Percentiles rank a stretch among this genome's conserved stretches.
phyloP scores from a whole-genome alignment of 768 basidiomycete genomes.

The Russula vinacea region DNA sequence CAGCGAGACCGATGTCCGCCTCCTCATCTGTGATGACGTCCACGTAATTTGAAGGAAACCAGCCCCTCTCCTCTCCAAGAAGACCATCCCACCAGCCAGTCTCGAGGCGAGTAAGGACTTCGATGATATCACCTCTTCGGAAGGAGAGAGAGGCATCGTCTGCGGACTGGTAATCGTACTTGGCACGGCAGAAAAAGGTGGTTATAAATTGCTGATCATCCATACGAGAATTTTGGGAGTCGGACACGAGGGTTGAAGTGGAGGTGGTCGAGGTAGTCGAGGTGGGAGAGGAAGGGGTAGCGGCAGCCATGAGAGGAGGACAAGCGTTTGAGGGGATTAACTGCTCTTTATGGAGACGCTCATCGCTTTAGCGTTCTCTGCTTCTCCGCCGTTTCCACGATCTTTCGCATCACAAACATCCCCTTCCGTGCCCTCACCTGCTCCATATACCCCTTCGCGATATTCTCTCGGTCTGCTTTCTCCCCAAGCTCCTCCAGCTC shows the following conservation, averaged over 20 bases:
- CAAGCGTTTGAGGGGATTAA: neutral
- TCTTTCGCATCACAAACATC: constrained; percentile 91
- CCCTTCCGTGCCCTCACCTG: constrained; percentile 88
- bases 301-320: constrained; percentile 9
- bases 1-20: constrained; percentile 62
- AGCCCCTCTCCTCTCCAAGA: constrained; percentile 83
- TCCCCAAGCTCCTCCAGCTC: constrained; percentile 96
- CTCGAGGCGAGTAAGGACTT: constrained; percentile 85
- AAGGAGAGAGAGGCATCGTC: constrained; percentile 90
- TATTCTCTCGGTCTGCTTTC: constrained; percentile 87
- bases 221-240: constrained; percentile 8
- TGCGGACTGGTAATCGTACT: constrained; percentile 87
- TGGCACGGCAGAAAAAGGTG: constrained; percentile 84
- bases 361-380: constrained; percentile 75
- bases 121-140: constrained; percentile 81
- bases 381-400: constrained; percentile 95
- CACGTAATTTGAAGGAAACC: constrained; percentile 98
- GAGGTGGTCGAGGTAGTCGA: constrained; percentile 3
- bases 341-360: constrained; percentile 1
- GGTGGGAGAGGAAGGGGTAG: neutral
- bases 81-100: constrained; percentile 99
- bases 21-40: constrained; percentile 73
- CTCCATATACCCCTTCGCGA: constrained; percentile 94
- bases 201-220: constrained; percentile 57
- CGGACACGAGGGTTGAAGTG: constrained; percentile 15